Base-by-base conservation (phyloP, 1,284 basidiomycete genomes). In the Xerocomus amazonicus region DNA sequence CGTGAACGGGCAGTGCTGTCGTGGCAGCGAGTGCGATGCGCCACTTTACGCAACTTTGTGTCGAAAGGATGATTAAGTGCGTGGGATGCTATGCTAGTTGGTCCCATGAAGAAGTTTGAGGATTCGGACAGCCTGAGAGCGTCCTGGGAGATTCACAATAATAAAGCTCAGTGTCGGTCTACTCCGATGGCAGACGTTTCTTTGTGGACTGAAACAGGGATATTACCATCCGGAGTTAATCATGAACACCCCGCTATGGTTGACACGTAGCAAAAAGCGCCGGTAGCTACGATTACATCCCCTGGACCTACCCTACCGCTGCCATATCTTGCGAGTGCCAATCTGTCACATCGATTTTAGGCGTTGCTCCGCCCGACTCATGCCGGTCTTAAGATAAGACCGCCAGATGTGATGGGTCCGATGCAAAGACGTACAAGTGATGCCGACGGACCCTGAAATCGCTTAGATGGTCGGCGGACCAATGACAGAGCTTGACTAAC, bases 31-130 rank as follows among this genome's bases (percentile, higher is more conserved):
- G 16, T 23, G 44, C 35, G 17, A 40, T 27, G 19, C 28, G 9
- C 31, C 37, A 9, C 45, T 26, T 61, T 63, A 63, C 56, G 46
- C 28, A 47, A 61, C 45, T 32, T n/a, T 17, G 26, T 17, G n/a
- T 28, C n/a, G 27, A 40, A 17, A 16, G 14, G 8, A 39, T 26
- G 37, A 5, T 8, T 4, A 16, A 27, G 36, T 7, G 33, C 57
- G 50, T 61, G 57, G 39, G 42, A 55, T 19, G 36, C 13, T 16
- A 34, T 28, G 34, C 17, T 14, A 40, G 39, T 40, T 29, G 13
- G 27, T 27, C 43, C 47, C 38, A 27, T 55, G 28, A 42, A 37
- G 16, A 9, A 29, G 38, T 32, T 28, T 31, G 12, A 12, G 17
- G 29, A 43, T 23, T 23, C 16, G 29, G 17, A 9, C 40, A 32